Conservation (phyloP, 2,329 filamentous ascomycete species). For the Monosporascus cannonballus region DNA sequence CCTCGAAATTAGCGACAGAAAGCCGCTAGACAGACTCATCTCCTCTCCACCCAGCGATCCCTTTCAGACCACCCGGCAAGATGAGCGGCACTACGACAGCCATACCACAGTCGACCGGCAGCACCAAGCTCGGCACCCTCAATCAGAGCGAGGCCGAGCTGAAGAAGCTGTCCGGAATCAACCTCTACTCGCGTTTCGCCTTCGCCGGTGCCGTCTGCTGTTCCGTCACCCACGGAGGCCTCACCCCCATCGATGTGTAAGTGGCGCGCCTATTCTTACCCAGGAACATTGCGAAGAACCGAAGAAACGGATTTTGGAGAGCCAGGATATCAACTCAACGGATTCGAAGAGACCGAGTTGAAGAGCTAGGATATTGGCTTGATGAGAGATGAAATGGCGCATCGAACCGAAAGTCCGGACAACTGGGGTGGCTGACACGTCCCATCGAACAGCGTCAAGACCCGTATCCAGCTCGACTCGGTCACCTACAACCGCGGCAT, state of each 20-base stretch:
- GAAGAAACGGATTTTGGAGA: neutral
- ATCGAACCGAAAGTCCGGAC: neutral
- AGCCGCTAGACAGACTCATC: too few relatives aligned
- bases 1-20: too few relatives aligned
- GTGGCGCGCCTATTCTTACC: slow-evolving; percentile 35
- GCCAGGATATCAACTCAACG: too few relatives aligned
- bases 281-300: neutral
- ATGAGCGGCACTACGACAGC: too few relatives aligned
- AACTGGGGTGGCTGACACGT: neutral
- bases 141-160: too few relatives aligned
- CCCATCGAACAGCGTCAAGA: slow-evolving; percentile 59
- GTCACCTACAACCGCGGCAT: slow-evolving; percentile 68
- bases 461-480: slow-evolving; percentile 71
- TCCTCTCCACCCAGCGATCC: too few relatives aligned
- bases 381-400: slow-evolving; percentile 1
- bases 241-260: slow-evolving; percentile 99
- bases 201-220: slow-evolving; percentile 97
- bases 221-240: slow-evolving; percentile 91
- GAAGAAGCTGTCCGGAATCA: too few relatives aligned
- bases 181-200: slow-evolving; percentile 91
- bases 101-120: too few relatives aligned
- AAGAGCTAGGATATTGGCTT: neutral
- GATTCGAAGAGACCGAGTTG: too few relatives aligned
- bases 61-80: too few relatives aligned
- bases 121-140: too few relatives aligned